Evolutionary conservation across 768 basidiomycete genomes (phyloP).

Genomic region (Boletus edulis): DNA sequence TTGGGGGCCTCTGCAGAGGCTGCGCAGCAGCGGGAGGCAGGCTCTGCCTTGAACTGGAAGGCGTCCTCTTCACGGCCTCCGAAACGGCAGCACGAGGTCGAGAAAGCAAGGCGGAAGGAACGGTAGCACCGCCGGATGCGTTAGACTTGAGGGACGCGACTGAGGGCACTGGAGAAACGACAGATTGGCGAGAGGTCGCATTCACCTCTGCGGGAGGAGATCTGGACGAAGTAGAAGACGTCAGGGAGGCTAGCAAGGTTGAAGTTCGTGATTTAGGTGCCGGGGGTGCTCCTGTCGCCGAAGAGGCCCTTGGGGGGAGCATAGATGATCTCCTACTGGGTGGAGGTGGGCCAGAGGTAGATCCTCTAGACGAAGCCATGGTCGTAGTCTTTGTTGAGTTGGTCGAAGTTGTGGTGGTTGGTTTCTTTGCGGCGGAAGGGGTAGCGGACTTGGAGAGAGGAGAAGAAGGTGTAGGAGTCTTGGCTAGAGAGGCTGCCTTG

Average conservation of each 20-base stretch:
- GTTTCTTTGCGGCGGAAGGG: constrained; percentile 30
- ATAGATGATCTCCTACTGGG: constrained; percentile 33
- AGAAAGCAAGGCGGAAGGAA: constrained; percentile 25
- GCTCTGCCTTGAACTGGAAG: constrained; percentile 41
- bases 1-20: constrained; percentile 37
- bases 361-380: constrained; percentile 32
- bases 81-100: constrained; percentile 69
- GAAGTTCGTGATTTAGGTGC: constrained; percentile 38
- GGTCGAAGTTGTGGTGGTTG: constrained; percentile 26
- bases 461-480: constrained; percentile 37
- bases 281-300: constrained; percentile 38
- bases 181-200: constrained; percentile 43
- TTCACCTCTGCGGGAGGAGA: constrained; percentile 20
- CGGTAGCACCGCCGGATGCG: constrained; percentile 26
- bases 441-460: constrained; percentile 32
- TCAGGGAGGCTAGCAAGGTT: constrained; percentile 27
- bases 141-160: constrained; percentile 45
- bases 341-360: constrained; percentile 30
- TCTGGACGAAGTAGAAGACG: constrained; percentile 22
- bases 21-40: constrained; percentile 26
- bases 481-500: constrained; percentile 43
- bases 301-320: constrained; percentile 34
- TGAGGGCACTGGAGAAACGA: constrained; percentile 56
- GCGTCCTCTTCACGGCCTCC: constrained; percentile 57
- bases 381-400: constrained; percentile 32